Conservation (phyloP, 202 grass and related monocot species). For the Panicum hallii region DNA sequence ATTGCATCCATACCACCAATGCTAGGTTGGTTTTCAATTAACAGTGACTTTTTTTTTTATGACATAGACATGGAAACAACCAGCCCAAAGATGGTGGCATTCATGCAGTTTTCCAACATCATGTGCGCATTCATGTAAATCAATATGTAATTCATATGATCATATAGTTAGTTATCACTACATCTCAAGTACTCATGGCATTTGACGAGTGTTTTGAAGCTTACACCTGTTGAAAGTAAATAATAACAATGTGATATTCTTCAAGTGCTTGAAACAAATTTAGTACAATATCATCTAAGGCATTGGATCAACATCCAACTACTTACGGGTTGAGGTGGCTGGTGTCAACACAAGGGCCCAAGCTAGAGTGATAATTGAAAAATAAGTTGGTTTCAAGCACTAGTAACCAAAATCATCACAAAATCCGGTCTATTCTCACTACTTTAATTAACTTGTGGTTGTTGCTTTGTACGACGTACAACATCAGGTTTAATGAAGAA, state of each 20-base stretch:
- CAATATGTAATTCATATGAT: neutral
- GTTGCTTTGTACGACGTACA: no score
- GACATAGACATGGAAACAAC: neutral
- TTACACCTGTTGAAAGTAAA: neutral
- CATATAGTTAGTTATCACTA: neutral
- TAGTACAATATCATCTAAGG: neutral
- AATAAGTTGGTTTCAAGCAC: neutral
- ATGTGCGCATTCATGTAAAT: neutral
- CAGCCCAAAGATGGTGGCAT: neutral
- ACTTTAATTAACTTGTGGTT: no score
- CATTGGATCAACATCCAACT: neutral
- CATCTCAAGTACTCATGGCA: neutral
- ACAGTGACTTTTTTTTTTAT: no score
- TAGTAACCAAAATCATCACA: neutral
- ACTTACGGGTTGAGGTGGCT: neutral
- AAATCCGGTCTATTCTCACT: neutral
- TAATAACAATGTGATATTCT: neutral
- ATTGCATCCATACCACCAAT: neutral
- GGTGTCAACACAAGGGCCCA: neutral
- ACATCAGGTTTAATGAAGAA: no score
- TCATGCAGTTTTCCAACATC: neutral
- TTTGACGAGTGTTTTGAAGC: neutral
- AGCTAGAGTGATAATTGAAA: neutral
- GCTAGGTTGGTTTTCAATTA: neutral
- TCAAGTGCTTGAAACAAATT: no score